Conservation (phyloP, 208 protist genomes). For the Acanthamoeba rhysodes region DNA sequence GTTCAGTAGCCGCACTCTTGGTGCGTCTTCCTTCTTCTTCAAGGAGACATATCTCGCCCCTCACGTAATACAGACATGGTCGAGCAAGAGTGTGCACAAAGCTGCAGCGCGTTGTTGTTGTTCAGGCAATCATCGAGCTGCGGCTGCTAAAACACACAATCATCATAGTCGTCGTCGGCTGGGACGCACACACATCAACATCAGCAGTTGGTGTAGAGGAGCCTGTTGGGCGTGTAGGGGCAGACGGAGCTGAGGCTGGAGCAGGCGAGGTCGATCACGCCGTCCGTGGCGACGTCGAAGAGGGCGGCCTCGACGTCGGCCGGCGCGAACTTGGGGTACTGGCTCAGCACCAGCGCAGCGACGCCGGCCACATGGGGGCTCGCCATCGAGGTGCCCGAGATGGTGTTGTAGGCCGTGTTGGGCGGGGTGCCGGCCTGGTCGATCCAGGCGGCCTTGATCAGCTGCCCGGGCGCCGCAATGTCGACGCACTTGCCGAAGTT, state of each 20-base stretch:
- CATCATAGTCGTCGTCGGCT: no score
- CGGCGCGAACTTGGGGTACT: slow-evolving; percentile 53
- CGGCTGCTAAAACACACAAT: no score
- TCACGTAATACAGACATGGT: no score
- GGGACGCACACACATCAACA: neutral
- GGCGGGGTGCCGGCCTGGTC: slow-evolving; percentile 20
- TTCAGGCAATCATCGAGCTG: no score
- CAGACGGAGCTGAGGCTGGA: neutral
- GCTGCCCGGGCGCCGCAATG: slow-evolving; percentile 75
- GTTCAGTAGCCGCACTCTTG: neutral
- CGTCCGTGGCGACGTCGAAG: neutral
- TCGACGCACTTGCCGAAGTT: slow-evolving; percentile 75
- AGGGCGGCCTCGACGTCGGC: slow-evolving; percentile 55
- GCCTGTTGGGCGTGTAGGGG: slow-evolving; percentile 60
- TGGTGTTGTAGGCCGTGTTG: slow-evolving; percentile 55
- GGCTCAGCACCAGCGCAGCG: slow-evolving; percentile 65
- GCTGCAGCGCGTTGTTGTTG: no score
- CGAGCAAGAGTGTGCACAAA: no score
- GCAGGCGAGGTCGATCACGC: slow-evolving; percentile 47
- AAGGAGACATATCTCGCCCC: no score
- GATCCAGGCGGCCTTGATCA: slow-evolving; percentile 78
- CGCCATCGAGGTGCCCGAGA: slow-evolving; percentile 77
- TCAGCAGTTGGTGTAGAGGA: slow-evolving; percentile 57
- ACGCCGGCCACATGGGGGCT: slow-evolving; percentile 78
- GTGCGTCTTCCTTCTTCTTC: no score